Percentiles rank a stretch among this genome's conserved stretches.
Evolutionary conservation across 257 asterid species (phyloP).

Genomic region (Ehretia macrophylla): DNA sequence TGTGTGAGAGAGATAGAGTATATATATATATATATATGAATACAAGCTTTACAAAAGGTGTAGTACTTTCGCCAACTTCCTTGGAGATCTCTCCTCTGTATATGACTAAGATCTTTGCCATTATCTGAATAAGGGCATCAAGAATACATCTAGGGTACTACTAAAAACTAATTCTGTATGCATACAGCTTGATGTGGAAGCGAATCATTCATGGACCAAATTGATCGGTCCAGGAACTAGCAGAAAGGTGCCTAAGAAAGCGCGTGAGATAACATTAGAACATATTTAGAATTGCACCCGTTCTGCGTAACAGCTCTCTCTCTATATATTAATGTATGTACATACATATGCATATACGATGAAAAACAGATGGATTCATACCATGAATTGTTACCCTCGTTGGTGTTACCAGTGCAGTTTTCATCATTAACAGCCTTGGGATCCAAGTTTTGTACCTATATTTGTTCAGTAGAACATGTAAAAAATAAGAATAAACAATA

Average conservation of each 20-base stretch:
- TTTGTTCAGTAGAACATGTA: slow-evolving; percentile 3
- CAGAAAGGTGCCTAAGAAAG: no score
- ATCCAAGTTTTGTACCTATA: slow-evolving; percentile 58
- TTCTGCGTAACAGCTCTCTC: no score
- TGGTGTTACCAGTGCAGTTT: slow-evolving; percentile 44
- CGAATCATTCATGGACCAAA: no score
- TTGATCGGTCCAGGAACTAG: no score
- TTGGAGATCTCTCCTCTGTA: not conserved
- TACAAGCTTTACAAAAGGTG: not conserved
- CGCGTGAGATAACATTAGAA: no score
- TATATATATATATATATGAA: no score
- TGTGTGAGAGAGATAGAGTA: slow-evolving; percentile 11
- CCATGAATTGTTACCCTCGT: slow-evolving; percentile 67
- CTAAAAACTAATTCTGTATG: no score
- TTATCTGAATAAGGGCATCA: not conserved
- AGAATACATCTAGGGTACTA: slow-evolving; percentile 1
- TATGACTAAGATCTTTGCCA: no score
- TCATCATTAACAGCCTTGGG: slow-evolving; percentile 51
- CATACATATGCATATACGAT: no score
- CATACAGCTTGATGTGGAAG: no score
- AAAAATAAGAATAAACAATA: not conserved
- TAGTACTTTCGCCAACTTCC: not conserved
- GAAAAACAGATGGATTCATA: slow-evolving; percentile 19
- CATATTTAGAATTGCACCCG: no score
- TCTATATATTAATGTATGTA: no score